Conservation (phyloP, 2,329 filamentous ascomycete genomes). For the Talaromyces sp. region DNA sequence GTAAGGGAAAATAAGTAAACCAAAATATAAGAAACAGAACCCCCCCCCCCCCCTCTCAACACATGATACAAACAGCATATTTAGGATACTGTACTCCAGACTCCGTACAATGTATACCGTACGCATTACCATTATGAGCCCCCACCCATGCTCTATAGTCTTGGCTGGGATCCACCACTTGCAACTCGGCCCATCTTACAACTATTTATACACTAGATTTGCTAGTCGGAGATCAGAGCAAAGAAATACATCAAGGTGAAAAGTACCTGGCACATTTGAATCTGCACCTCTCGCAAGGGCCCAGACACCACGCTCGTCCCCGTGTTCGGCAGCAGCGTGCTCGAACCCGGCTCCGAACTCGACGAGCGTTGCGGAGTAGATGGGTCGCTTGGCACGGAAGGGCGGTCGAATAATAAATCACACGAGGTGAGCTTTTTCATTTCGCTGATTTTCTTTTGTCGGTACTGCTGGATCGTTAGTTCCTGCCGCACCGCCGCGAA, state of each 20-base stretch:
- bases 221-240: background rate
- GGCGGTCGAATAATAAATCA: constrained; percentile 1
- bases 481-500: too few relatives aligned
- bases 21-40: too few relatives aligned
- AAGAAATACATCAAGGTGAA: background rate
- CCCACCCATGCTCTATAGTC: background rate
- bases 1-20: too few relatives aligned
- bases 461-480: constrained; percentile 5
- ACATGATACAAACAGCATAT: background rate
- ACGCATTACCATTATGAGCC: background rate
- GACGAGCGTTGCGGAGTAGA: background rate
- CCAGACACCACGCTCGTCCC: background rate
- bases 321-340: background rate
- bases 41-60: too few relatives aligned
- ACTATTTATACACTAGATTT: background rate
- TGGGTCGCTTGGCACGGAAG: background rate
- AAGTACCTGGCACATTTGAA: background rate
- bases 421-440: background rate
- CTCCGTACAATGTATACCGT: too few relatives aligned
- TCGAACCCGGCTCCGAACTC: background rate
- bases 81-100: too few relatives aligned
- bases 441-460: constrained; percentile 5
- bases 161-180: constrained; percentile 1
- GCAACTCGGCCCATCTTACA: background rate
- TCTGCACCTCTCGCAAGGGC: background rate